A percentile compares a stretch with the other conserved stretches of the same genome.
Conservation (phyloP, 2,329 filamentous ascomycete species). For the Neurospora crassa region DNA sequence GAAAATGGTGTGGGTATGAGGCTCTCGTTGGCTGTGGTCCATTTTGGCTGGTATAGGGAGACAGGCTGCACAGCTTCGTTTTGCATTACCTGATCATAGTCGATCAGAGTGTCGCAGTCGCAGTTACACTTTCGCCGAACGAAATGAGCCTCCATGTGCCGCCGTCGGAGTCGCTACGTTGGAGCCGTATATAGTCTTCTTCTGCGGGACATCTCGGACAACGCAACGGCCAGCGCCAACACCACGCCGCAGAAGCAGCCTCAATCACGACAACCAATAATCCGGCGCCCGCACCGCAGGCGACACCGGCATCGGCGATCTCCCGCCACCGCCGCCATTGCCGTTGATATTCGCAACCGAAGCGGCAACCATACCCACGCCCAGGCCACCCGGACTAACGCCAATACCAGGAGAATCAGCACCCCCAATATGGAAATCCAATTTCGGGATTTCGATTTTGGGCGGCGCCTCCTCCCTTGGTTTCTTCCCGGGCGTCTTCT, state of each 20-base stretch:
- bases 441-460: slow-evolving; percentile 50
- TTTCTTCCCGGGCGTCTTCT: slow-evolving; percentile 27
- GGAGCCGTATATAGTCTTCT: background rate
- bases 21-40: background rate
- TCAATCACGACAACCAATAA: slow-evolving; percentile 3
- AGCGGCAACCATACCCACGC: background rate
- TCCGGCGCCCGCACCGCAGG: background rate
- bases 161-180: background rate
- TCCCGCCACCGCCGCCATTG: background rate
- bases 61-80: background rate
- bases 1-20: background rate
- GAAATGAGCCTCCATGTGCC: background rate
- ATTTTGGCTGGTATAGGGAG: background rate
- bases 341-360: background rate
- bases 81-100: background rate
- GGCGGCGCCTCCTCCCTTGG: slow-evolving; percentile 47
- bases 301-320: background rate
- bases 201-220: background rate
- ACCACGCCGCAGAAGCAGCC: background rate
- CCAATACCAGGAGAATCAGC: slow-evolving; percentile 1
- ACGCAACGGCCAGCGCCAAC: background rate
- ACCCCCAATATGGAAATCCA: slow-evolving; percentile 37
- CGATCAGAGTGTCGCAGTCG: background rate
- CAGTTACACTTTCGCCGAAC: background rate
- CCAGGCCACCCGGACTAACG: background rate